Evolutionary conservation across 805 yeast genomes (phyloP).

Genomic region (Candida stauntonica): DNA sequence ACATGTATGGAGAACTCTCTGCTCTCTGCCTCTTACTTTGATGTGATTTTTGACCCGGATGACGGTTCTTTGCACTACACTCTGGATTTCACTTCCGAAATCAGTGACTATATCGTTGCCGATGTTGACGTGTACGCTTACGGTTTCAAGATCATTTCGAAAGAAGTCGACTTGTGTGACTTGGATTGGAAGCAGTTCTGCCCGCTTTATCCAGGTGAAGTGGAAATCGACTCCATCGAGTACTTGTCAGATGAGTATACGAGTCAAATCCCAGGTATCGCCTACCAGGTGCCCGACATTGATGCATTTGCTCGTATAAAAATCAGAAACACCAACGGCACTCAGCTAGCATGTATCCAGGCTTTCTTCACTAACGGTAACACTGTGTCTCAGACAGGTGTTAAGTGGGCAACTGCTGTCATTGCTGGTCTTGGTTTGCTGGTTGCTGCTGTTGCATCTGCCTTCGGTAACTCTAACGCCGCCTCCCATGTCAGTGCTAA

Average conservation of each 20-base stretch:
- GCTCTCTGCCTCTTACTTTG: constrained; percentile 67
- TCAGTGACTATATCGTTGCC: constrained; percentile 64
- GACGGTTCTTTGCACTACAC: constrained; percentile 63
- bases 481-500: constrained; percentile 88
- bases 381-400: constrained; percentile 91
- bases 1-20: constrained; percentile 79
- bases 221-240: constrained; percentile 69
- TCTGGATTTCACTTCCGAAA: constrained; percentile 63
- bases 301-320: constrained; percentile 77
- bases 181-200: constrained; percentile 81
- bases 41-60: constrained; percentile 73
- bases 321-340: constrained; percentile 53
- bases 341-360: constrained; percentile 83
- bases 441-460: constrained; percentile 74
- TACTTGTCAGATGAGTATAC: constrained; percentile 49
- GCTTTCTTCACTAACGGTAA: constrained; percentile 84
- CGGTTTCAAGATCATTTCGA: constrained; percentile 67
- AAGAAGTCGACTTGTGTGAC: constrained; percentile 57
- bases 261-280: constrained; percentile 71
- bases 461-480: constrained; percentile 83
- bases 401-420: constrained; percentile 92
- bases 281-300: constrained; percentile 86
- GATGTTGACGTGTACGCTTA: constrained; percentile 76
- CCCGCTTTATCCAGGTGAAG: constrained; percentile 77
- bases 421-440: constrained; percentile 85